Base-by-base conservation (phyloP, 2,329 filamentous ascomycete genomes). In the Aspergillus sp. region DNA sequence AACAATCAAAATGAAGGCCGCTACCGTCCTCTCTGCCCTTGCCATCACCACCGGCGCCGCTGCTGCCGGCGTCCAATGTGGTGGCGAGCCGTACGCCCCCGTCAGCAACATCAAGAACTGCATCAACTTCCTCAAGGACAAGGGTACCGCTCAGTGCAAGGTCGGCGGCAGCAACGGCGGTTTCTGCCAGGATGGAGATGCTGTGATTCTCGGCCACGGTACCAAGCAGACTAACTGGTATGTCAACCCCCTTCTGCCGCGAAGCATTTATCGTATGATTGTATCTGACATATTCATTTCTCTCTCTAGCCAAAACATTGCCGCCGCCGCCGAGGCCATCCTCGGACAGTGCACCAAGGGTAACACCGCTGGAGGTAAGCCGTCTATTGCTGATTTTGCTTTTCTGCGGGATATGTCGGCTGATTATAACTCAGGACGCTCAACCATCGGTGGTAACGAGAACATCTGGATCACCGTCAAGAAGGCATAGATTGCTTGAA, bases 311-410 rank as follows among this genome's bases (percentile, higher is more conserved):
- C 53, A 56, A 50, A 56, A 56, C 11, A 26, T 56, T 26, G 53
- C 53, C 7, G 53, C 53, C 15, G 53, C 53, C 2, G 53, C 53
- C 12, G 36, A 56, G 26, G 53, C 53, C 0, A 47, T 56, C 12
- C 45, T 56, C n/a, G 53, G 53, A 12, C 50, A 39, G 47, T 56
- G 53, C 53, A 56, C 53, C 13, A 56, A 26, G 15, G 30, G 30
- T 18, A 30, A 45, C 2, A 47, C 44, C 18, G 53, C 39, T 38
- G 53, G 53, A 45, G 53, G 53, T 56, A 45, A 45, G 38, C 18
- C 1, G 3, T 32, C 18, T 30, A 30, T 30, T 4, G 2, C 9
- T 1, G 9, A 24, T 15, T 17, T 32, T 20, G 3, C 13, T 44
- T 30, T 18, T 12, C n/a, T 20, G 5, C 3, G 4, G 18, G 4